A percentile compares a stretch with the other conserved stretches of the same genome.
Evolutionary conservation across 2,329 filamentous ascomycete genomes (phyloP).

Genomic region (Cladosporium austrohemisphaericum): DNA sequence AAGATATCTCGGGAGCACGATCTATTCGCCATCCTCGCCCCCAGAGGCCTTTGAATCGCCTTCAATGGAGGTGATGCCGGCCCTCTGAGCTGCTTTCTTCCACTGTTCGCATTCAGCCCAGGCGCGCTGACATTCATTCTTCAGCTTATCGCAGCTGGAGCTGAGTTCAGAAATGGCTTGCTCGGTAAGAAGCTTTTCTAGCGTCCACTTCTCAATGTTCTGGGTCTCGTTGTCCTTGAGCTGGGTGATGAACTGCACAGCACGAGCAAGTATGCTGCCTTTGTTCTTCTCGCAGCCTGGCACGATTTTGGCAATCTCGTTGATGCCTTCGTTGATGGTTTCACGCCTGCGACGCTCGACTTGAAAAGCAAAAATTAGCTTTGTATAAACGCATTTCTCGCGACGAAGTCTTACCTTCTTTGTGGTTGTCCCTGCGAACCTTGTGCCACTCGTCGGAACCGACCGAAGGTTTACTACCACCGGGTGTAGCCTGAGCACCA

Average conservation of each 20-base stretch:
- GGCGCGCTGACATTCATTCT: slow-evolving; percentile 71
- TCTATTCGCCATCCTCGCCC: no score
- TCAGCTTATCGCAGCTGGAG: slow-evolving; percentile 80
- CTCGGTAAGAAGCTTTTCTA: slow-evolving; percentile 85
- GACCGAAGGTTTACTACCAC: slow-evolving; percentile 69
- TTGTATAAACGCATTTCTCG: not conserved
- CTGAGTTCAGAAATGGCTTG: slow-evolving; percentile 86
- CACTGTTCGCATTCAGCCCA: slow-evolving; percentile 76
- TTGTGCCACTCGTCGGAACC: slow-evolving; percentile 98
- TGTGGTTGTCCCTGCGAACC: slow-evolving; percentile 94
- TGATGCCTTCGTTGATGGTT: slow-evolving; percentile 98
- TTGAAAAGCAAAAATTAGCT: slow-evolving; percentile 38
- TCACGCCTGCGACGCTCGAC: slow-evolving; percentile 94
- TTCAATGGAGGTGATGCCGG: slow-evolving; percentile 26
- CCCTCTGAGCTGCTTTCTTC: slow-evolving; percentile 55
- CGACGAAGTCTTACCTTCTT: slow-evolving; percentile 68
- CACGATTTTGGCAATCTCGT: slow-evolving; percentile 95
- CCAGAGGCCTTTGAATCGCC: slow-evolving; percentile 20
- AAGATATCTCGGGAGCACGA: no score
- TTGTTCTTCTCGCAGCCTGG: slow-evolving; percentile 99
- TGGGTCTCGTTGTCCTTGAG: slow-evolving; percentile 91
- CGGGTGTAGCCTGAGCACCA: slow-evolving; percentile 43
- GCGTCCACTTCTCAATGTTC: slow-evolving; percentile 90
- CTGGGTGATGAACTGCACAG: slow-evolving; percentile 90
- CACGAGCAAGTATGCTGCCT: slow-evolving; percentile 88